These are phyloP conservation scores for Blastobotrys muscicola DNA, from an alignment of 805 yeast species.

Conservation along the genomic window DNA sequence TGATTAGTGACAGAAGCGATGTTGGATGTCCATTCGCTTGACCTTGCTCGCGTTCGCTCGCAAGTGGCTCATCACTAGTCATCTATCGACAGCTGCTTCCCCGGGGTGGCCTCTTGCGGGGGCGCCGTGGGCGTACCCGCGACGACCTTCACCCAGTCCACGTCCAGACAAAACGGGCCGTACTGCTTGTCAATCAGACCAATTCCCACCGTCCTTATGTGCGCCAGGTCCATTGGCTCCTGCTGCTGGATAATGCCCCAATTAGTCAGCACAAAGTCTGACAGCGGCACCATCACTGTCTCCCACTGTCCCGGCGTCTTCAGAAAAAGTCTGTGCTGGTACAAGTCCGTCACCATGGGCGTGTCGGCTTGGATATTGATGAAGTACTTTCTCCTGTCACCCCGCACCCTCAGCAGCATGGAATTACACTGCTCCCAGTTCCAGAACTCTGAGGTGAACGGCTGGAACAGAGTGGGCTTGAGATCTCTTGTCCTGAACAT, in stretches of 20 bases:
- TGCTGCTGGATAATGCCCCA: slow-evolving; percentile 63
- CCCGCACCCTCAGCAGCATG: slow-evolving; percentile 60
- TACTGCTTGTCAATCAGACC: slow-evolving; percentile 70
- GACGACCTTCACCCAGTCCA: slow-evolving; percentile 68
- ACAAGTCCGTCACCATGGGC: slow-evolving; percentile 66
- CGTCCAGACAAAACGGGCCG: slow-evolving; percentile 62
- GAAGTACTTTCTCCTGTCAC: slow-evolving; percentile 63
- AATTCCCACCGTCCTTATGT: slow-evolving; percentile 63
- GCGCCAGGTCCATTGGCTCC: slow-evolving; percentile 48
- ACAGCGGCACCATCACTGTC: slow-evolving; percentile 65
- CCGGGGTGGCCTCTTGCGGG: slow-evolving; percentile 13
- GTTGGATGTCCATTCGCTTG: no score
- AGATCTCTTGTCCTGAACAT: slow-evolving; percentile 76
- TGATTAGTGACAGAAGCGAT: no score
- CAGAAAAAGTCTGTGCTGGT: slow-evolving; percentile 70
- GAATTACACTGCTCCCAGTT: slow-evolving; percentile 59
- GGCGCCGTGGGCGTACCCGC: neutral
- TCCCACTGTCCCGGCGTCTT: slow-evolving; percentile 74
- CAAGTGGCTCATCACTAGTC: slow-evolving; percentile 8
- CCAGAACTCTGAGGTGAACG: slow-evolving; percentile 45
- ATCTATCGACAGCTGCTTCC: slow-evolving; percentile 17
- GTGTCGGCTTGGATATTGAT: slow-evolving; percentile 77
- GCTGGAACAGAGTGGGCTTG: slow-evolving; percentile 27
- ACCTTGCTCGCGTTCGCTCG: no score
- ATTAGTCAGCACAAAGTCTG: slow-evolving; percentile 74